Base-by-base conservation (phyloP, 257 asterid genomes). In the Penstemon eatonii region DNA sequence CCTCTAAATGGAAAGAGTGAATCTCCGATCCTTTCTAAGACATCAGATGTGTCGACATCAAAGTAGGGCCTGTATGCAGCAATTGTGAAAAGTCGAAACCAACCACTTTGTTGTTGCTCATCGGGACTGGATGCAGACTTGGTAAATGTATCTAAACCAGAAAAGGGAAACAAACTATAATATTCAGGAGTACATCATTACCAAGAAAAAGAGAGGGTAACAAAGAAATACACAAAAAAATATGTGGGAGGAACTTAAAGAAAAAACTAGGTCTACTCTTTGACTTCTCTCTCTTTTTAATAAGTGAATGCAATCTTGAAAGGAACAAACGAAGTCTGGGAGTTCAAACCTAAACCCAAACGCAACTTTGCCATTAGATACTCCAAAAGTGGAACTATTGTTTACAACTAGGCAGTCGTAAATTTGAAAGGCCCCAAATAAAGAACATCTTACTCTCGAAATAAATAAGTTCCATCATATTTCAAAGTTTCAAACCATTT, bases 31-130 rank as follows among this genome's bases (percentile, higher is more conserved):
- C 99, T 90, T 67, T 93, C 97, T 13, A 93, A 44, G 46, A 93
- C 96, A 88, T 93, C 97, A 66, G 97, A 83, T 1, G 99, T 88
- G 80, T 93, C 99, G 60, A 93, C 99, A 76, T 93, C 96, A 79
- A 93, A 93, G 66, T 93, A 93, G 60, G 99, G 99, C 77, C 81
- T 85, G 84, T 93, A 93, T 57, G 99, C 92, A 79, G 86, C 90
- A 79, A 93, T 53, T 45, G 97, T 80, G 88, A 93, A 90, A 68
- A 87, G 67, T 39, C 83, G 86, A 63, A 93, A 81, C 99, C 99
- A 93, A 73, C 97, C 96, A 67, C 86, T 68, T 76, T 87, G 95
- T 76, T 88, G 89, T 66, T 89, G 83, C 68, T 81, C 89, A 38
- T 84, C 96, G 65, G 96, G 75, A 72, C 97, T 90, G 36, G 90